Evolutionary conservation across 1,139 yeast genomes (phyloP).

Genomic region (Scheffersomyces illinoinensis): DNA sequence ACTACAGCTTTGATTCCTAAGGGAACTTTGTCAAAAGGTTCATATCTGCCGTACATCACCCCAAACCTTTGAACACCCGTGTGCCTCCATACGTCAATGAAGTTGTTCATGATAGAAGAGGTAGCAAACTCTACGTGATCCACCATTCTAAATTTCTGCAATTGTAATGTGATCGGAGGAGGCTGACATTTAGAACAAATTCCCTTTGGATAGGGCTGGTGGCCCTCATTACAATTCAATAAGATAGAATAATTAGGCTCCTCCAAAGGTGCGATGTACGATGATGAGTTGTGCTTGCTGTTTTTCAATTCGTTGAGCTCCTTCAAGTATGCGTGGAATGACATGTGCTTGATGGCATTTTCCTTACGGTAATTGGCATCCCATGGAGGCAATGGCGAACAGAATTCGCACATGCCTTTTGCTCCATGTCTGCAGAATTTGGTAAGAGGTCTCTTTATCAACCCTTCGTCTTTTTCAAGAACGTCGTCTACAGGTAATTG

Average conservation of each 20-base stretch:
- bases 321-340: slow-evolving; percentile 81
- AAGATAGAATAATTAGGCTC: slow-evolving; percentile 70
- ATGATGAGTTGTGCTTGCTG: slow-evolving; percentile 59
- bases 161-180: slow-evolving; percentile 87
- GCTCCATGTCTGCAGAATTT: slow-evolving; percentile 82
- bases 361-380: slow-evolving; percentile 75
- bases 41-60: slow-evolving; percentile 78
- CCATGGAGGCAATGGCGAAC: slow-evolving; percentile 96
- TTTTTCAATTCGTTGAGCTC: slow-evolving; percentile 71
- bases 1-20: slow-evolving; percentile 92
- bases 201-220: slow-evolving; percentile 90
- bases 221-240: slow-evolving; percentile 72
- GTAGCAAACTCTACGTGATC: slow-evolving; percentile 93
- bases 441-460: slow-evolving; percentile 65
- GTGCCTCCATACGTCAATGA: slow-evolving; percentile 89
- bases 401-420: slow-evolving; percentile 97
- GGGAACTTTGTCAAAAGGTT: slow-evolving; percentile 78
- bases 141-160: slow-evolving; percentile 90
- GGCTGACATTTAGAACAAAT: slow-evolving; percentile 98
- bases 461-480: slow-evolving; percentile 71
- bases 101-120: slow-evolving; percentile 69
- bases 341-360: slow-evolving; percentile 80
- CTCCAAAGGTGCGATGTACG: slow-evolving; percentile 79
- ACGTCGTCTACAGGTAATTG: slow-evolving; percentile 65
- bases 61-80: slow-evolving; percentile 90